These are phyloP conservation scores for Diaporthe sp. DNA, from an alignment of 2,329 filamentous ascomycete species.

Conservation along the genomic window DNA sequence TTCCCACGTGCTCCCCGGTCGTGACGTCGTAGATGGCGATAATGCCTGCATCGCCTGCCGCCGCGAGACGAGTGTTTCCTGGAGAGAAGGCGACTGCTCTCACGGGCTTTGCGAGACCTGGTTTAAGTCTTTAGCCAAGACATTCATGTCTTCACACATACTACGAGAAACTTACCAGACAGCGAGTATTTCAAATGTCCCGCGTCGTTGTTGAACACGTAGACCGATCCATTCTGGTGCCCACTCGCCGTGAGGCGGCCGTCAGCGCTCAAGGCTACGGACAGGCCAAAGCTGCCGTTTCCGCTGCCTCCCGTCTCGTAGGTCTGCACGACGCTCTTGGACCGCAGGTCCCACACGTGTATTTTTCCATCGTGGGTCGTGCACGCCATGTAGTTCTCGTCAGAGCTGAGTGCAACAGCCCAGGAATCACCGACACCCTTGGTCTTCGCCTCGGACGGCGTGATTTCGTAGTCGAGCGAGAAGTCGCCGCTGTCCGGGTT, in stretches of 20 bases:
- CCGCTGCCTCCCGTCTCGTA: slow-evolving; percentile 78
- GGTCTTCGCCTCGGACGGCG: slow-evolving; percentile 46
- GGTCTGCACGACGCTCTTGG: slow-evolving; percentile 68
- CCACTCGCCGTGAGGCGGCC: slow-evolving; percentile 91
- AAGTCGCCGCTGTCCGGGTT: slow-evolving; percentile 73
- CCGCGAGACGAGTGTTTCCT: slow-evolving; percentile 85
- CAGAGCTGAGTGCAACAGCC: slow-evolving; percentile 87
- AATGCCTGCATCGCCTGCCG: slow-evolving; percentile 88
- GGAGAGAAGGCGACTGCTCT: slow-evolving; percentile 91
- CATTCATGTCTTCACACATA: not conserved
- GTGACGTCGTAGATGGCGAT: slow-evolving; percentile 94
- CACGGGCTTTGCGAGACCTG: slow-evolving; percentile 88
- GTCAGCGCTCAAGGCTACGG: slow-evolving; percentile 84
- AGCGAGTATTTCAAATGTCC: slow-evolving; percentile 89
- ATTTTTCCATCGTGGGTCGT: slow-evolving; percentile 91
- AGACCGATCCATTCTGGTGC: slow-evolving; percentile 91
- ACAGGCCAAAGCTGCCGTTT: slow-evolving; percentile 86
- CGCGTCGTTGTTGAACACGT: slow-evolving; percentile 95
- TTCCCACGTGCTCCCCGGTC: slow-evolving; percentile 93
- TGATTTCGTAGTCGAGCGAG: slow-evolving; percentile 62
- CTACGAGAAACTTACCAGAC: slow-evolving; percentile 69
- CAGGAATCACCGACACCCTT: slow-evolving; percentile 76
- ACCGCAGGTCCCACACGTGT: slow-evolving; percentile 85
- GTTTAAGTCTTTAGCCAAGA: not conserved
- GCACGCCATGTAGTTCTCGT: slow-evolving; percentile 87